These are phyloP conservation scores for Teratosphaeria viscida DNA, from an alignment of 2,329 filamentous ascomycete species.

Conservation along the genomic window DNA sequence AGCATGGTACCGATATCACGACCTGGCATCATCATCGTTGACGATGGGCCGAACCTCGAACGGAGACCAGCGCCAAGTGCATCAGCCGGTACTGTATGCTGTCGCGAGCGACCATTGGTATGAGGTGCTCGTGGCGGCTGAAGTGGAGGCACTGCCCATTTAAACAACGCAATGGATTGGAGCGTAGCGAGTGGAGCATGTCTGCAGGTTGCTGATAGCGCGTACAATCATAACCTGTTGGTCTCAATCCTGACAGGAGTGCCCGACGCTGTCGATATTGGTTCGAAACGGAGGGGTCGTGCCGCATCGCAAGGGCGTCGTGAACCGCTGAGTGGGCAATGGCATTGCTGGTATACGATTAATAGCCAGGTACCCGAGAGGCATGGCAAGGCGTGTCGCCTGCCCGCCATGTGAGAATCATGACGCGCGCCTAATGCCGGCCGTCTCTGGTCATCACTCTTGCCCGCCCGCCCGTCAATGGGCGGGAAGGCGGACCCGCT, in stretches of 20 bases:
- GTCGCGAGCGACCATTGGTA: not conserved
- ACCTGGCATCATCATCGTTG: not conserved
- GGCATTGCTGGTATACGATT: not conserved
- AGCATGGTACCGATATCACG: not conserved
- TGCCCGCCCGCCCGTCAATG: not conserved
- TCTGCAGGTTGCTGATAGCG: not conserved
- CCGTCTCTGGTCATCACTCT: not conserved
- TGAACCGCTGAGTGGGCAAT: not conserved
- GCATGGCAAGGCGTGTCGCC: not conserved
- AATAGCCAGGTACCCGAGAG: not conserved
- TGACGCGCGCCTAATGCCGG: not conserved
- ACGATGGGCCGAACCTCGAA: not conserved
- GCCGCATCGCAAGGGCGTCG: not conserved
- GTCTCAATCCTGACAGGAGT: not conserved
- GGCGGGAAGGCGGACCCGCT: not conserved
- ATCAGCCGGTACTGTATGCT: not conserved
- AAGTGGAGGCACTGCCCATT: not conserved
- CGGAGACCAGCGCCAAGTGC: not conserved
- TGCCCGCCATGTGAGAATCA: not conserved
- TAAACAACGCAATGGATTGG: not conserved
- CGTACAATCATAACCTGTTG: not conserved
- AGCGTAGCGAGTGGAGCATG: not conserved
- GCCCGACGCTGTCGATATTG: not conserved
- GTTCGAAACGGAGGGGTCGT: not conserved
- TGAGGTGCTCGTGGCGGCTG: not conserved